Base-by-base conservation (phyloP, 495 filamentous ascomycete species). In the Cenococcum geophilum region DNA sequence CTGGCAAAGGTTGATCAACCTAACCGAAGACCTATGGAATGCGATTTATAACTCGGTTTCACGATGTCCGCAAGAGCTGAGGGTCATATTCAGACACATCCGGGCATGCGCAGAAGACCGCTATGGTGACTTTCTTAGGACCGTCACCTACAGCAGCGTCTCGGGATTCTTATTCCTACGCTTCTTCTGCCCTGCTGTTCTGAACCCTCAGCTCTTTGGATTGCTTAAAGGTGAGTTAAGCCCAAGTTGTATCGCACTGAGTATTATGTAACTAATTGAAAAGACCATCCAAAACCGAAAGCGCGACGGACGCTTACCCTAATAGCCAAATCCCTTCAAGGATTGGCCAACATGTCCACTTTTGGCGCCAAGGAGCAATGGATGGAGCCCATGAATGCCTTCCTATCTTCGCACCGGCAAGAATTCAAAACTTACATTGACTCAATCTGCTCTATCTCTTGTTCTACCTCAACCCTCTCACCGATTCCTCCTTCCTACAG, bases 361-460 rank as follows among this genome's bases (percentile, higher is more conserved):
- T 97, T 97, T 62, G 95, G 93, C 58, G 88, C 86, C 68, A 97
- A 97, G 72, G 93, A 97, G 72, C 82, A 86, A 4, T 99, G 92
- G 91, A 99, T 99, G 93, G 95, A 95, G 73, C 90, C 89, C 4
- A 97, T 97, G 95, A 99, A 97, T 69, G 80, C 79, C 11, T 89
- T 90, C 65, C 76, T 90, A 58, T 66, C 68, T 10, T 73, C 77
- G n/a, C 78, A 87, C 59, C 75, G 84, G 9, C 82, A 86, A 57
- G 83, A 87, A 22, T 89, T 97, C 75, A 95, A 91, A 71, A 79
- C 85, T 25, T 97, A 92, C 67, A 84, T 97, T 61, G 92, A 97
- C 68, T 77, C 79, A 23, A 85, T 96, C 48, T 97, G 92, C 73
- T 81, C 83, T 32, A 89, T 99, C 53, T 84, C 91, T 1, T 81